Percentiles rank a stretch among this genome's conserved stretches.
Evolutionary conservation across 1,284 basidiomycete species (phyloP).

Genomic region (Heliocybe sulcata): DNA sequence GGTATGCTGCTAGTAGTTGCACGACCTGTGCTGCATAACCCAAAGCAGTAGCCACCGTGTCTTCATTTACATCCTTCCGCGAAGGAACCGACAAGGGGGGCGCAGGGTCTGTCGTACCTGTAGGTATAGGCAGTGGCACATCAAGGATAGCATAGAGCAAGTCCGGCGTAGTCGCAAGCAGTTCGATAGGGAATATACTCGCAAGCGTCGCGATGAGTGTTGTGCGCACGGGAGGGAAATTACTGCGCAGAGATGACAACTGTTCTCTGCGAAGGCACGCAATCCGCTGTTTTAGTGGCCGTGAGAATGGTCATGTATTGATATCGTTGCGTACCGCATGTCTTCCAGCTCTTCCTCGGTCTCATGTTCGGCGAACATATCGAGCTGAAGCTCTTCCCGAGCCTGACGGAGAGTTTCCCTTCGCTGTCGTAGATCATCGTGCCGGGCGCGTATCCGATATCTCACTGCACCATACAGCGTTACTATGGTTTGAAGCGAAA

Average conservation of each 20-base stretch:
- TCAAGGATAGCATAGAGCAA: conserved; percentile 80
- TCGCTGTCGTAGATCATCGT: conserved; percentile 38
- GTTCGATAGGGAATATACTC: conserved; percentile 80
- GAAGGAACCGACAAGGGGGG: conserved; percentile 70
- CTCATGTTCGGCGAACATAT: conserved; percentile 24
- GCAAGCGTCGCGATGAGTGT: conserved; percentile 72
- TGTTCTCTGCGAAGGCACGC: conserved; percentile 29
- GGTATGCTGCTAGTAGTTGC: conserved; percentile 74
- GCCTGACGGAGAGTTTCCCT: conserved; percentile 41
- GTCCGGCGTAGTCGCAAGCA: conserved; percentile 70
- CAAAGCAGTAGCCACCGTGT: conserved; percentile 77
- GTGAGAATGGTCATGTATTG: conserved; percentile 5
- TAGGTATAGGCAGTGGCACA: conserved; percentile 81
- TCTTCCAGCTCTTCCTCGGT: conserved; percentile 29
- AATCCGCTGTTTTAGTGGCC: not conserved
- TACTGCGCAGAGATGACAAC: conserved; percentile 37
- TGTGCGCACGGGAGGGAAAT: conserved; percentile 51
- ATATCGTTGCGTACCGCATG: conserved; percentile 30
- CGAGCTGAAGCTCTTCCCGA: conserved; percentile 31
- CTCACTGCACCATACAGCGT: conserved; percentile 15
- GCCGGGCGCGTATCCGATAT: conserved; percentile 22
- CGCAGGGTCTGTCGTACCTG: conserved; percentile 69
- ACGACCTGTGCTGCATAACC: conserved; percentile 85
- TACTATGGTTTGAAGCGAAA: conserved; percentile 7
- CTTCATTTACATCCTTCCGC: conserved; percentile 74